These are phyloP conservation scores for Kodamaea plutei DNA, from an alignment of 1,139 yeast species.

Conservation along the genomic window DNA sequence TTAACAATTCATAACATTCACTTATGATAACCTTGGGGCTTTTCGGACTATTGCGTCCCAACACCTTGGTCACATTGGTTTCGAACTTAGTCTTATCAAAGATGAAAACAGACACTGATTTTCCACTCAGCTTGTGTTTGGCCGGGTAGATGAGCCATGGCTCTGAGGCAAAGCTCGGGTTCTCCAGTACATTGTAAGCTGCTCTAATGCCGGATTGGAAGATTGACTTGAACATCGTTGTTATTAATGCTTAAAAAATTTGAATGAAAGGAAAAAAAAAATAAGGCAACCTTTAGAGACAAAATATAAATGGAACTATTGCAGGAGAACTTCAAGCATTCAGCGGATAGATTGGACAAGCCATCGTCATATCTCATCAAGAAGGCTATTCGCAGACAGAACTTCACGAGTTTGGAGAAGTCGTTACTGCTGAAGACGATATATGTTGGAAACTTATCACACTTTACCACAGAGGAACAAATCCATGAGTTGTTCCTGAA, in stretches of 20 bases:
- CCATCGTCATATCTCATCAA: slow-evolving; percentile 74
- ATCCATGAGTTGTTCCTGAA: slow-evolving; percentile 78
- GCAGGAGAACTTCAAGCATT: slow-evolving; percentile 51
- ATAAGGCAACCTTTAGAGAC: too few relatives aligned
- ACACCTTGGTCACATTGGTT: slow-evolving; percentile 28
- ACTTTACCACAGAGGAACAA: slow-evolving; percentile 91
- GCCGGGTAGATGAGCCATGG: slow-evolving; percentile 90
- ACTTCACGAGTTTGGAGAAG: slow-evolving; percentile 56
- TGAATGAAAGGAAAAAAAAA: too few relatives aligned
- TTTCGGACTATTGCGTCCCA: slow-evolving; percentile 16
- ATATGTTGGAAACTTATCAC: slow-evolving; percentile 81
- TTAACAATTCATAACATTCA: slow-evolving; percentile 40
- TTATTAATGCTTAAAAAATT: background rate
- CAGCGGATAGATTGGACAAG: slow-evolving; percentile 64
- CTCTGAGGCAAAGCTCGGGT: slow-evolving; percentile 71
- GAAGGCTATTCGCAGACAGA: slow-evolving; percentile 60
- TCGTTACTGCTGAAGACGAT: slow-evolving; percentile 68
- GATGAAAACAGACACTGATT: slow-evolving; percentile 74
- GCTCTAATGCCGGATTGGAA: slow-evolving; percentile 69
- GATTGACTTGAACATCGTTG: slow-evolving; percentile 31
- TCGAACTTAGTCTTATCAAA: slow-evolving; percentile 82
- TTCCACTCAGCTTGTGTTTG: slow-evolving; percentile 51
- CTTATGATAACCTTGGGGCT: slow-evolving; percentile 36
- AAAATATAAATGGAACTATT: slow-evolving; percentile 41
- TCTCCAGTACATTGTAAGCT: slow-evolving; percentile 66